Percentiles rank a stretch among this genome's conserved stretches.
These are phyloP conservation scores for Lonicera japonica DNA, from an alignment of 129 eudicot genomes.

Conservation along the genomic window DNA sequence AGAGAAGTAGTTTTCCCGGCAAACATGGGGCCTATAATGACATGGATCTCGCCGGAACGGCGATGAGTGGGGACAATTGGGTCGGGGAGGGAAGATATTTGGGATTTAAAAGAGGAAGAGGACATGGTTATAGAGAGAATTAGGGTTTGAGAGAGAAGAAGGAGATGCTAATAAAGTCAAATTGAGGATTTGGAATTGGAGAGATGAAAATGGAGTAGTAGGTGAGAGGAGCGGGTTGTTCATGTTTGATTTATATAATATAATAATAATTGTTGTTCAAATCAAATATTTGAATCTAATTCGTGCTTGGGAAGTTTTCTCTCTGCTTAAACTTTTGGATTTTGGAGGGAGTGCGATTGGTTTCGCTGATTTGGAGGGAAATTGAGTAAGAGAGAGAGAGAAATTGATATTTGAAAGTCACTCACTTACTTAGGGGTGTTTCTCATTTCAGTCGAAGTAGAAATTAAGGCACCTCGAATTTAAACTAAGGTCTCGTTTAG, in stretches of 20 bases:
- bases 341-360: not conserved
- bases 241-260: not conserved
- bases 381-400: not conserved
- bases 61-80: slow-evolving; percentile 8
- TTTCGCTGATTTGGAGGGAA: not conserved
- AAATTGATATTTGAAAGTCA: no score
- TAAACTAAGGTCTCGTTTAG: no score
- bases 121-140: slow-evolving; percentile 5
- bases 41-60: slow-evolving; percentile 69
- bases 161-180: slow-evolving; percentile 6
- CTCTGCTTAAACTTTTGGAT: not conserved
- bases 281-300: not conserved
- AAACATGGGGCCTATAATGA: slow-evolving; percentile 91
- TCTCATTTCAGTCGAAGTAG: no score
- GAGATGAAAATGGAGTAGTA: not conserved
- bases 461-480: no score
- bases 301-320: not conserved
- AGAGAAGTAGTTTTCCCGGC: slow-evolving; percentile 94
- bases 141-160: slow-evolving; percentile 10
- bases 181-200: not conserved
- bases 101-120: slow-evolving; percentile 17
- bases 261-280: no score
- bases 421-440: no score
- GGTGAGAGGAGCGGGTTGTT: not conserved
- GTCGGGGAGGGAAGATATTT: slow-evolving; percentile 7